Evolutionary conservation across 139 green algal species (phyloP).

Genomic region (Haematococcus lacustris): DNA sequence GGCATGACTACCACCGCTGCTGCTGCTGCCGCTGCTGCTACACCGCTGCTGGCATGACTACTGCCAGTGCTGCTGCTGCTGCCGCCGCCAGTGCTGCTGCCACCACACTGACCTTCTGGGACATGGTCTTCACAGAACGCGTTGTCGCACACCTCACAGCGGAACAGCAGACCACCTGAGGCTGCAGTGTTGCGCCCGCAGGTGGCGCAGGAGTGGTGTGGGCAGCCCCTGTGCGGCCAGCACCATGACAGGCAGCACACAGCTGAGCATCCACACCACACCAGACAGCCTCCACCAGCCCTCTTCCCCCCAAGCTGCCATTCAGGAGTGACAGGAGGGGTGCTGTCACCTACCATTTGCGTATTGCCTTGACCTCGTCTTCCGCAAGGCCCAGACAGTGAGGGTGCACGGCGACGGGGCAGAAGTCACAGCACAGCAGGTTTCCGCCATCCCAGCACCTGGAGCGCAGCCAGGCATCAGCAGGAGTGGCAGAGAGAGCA

Average conservation of each 20-base stretch:
- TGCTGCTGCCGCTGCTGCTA: too few species aligned
- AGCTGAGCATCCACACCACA: background rate
- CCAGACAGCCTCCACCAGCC: too few species aligned
- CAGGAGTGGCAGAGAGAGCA: background rate
- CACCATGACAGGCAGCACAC: conserved; percentile 3
- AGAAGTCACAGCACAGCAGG: conserved; percentile 58
- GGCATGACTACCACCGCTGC: too few species aligned
- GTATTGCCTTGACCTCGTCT: background rate
- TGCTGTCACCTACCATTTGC: conserved; percentile 12
- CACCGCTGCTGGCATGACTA: too few species aligned
- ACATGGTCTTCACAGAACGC: conserved; percentile 63
- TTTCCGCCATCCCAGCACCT: conserved; percentile 63
- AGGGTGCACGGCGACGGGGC: conserved; percentile 51
- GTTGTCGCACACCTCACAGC: conserved; percentile 39
- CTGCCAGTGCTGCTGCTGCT: too few species aligned
- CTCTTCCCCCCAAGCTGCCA: too few species aligned
- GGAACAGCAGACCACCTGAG: conserved; percentile 54
- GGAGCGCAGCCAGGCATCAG: conserved; percentile 15
- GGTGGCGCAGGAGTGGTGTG: conserved; percentile 41
- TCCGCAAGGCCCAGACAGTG: conserved; percentile 42
- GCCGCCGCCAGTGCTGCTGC: too few species aligned
- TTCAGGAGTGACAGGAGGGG: too few species aligned
- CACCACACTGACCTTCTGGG: conserved; percentile 18
- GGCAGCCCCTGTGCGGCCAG: conserved; percentile 46
- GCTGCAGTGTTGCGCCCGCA: conserved; percentile 34